These are phyloP conservation scores for Diplodia corticola DNA, from an alignment of 2,329 filamentous ascomycete genomes.

Conservation along the genomic window DNA sequence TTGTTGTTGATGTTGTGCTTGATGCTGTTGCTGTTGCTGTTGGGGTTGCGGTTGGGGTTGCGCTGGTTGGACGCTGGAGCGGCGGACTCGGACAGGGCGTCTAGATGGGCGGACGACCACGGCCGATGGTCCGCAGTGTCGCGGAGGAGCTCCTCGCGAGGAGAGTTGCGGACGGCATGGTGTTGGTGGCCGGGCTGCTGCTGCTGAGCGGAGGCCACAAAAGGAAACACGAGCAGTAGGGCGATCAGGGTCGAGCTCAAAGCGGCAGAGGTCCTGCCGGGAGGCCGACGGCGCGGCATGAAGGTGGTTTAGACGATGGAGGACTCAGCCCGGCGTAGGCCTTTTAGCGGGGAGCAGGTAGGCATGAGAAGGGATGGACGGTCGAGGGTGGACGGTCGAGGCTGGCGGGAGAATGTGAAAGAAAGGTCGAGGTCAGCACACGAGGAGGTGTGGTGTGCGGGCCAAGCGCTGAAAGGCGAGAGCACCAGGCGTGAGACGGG, in stretches of 20 bases:
- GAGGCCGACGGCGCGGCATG: constrained; percentile 45
- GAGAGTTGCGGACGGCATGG: constrained; percentile 30
- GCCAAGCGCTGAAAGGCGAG: constrained; percentile 18
- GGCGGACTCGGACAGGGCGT: constrained; percentile 15
- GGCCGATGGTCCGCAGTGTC: constrained; percentile 31
- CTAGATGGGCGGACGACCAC: constrained; percentile 19
- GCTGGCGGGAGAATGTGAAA: constrained; percentile 18
- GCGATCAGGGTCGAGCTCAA: constrained; percentile 33
- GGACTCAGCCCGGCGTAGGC: constrained; percentile 22
- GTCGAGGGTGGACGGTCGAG: constrained; percentile 8
- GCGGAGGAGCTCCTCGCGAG: constrained; percentile 32
- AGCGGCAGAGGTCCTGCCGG: constrained; percentile 40
- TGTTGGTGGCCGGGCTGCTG: constrained; percentile 34
- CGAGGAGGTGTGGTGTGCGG: constrained; percentile 18
- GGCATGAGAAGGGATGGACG: constrained; percentile 23
- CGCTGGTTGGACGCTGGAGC: not conserved
- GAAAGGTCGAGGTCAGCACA: constrained; percentile 17
- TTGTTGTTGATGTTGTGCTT: no score
- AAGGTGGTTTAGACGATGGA: constrained; percentile 21
- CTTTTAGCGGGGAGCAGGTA: constrained; percentile 19
- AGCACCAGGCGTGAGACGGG: constrained; percentile 11
- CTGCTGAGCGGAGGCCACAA: constrained; percentile 41
- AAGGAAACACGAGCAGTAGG: constrained; percentile 37
- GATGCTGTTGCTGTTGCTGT: constrained; percentile 25
- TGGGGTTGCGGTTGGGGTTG: constrained; percentile 25